Conservation (phyloP, 108 stramenopile genomes). For the Stephanodiscus triporus region DNA sequence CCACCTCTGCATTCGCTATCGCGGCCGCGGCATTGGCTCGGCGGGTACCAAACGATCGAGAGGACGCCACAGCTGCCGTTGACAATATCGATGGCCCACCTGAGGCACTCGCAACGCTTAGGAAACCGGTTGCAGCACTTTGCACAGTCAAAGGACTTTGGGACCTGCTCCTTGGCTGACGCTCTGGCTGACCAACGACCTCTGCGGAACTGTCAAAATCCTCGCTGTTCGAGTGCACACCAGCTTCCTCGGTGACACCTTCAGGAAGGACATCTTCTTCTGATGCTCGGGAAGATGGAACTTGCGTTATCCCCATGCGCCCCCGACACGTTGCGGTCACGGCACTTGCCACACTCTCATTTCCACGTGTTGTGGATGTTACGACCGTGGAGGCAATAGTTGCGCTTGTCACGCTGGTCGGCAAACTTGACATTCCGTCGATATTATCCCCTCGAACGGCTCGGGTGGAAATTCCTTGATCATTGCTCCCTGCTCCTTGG, state of each 20-base stretch:
- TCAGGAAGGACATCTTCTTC: constrained; percentile 38
- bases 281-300: constrained; percentile 45
- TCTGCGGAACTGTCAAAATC: constrained; percentile 20
- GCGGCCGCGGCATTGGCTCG: constrained; percentile 46
- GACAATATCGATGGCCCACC: constrained; percentile 46
- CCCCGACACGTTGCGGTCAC: constrained; percentile 59
- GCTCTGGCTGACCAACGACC: constrained; percentile 18
- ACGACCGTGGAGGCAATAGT: constrained; percentile 53
- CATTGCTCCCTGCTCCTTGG: constrained; percentile 26
- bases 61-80: constrained; percentile 49
- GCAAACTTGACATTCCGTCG: constrained; percentile 60
- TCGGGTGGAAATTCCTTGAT: constrained; percentile 51
- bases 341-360: constrained; percentile 51
- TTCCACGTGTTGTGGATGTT: constrained; percentile 47
- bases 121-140: constrained; percentile 38
- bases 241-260: constrained; percentile 24
- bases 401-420: constrained; percentile 51
- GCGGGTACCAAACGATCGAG: constrained; percentile 41
- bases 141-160: constrained; percentile 57
- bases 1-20: constrained; percentile 32
- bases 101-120: constrained; percentile 53
- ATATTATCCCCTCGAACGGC: constrained; percentile 49
- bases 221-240: constrained; percentile 26
- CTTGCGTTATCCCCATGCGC: constrained; percentile 27
- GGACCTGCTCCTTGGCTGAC: constrained; percentile 26